These are phyloP conservation scores for Sporormia fimetaria DNA, from an alignment of 495 filamentous ascomycete genomes.

Conservation along the genomic window DNA sequence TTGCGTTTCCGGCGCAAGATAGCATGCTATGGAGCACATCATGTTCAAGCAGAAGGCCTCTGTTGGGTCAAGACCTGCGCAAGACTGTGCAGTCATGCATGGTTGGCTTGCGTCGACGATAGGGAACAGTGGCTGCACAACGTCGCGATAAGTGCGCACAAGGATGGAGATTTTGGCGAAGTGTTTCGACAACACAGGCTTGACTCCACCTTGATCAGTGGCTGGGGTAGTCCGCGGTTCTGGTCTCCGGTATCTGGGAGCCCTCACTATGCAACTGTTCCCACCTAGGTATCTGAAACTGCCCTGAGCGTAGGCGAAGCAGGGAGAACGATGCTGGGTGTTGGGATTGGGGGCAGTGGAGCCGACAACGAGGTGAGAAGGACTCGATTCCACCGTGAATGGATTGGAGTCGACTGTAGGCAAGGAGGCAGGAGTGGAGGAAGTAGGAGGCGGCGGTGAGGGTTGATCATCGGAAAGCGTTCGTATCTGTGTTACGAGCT, in stretches of 20 bases:
- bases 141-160: conserved; percentile 5
- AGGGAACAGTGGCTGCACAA: conserved; percentile 15
- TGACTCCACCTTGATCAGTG: conserved; percentile 4
- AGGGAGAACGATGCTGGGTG: too few species aligned
- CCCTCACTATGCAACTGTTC: conserved; percentile 13
- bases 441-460: too few species aligned
- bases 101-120: conserved; percentile 8
- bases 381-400: conserved; percentile 6
- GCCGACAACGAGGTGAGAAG: too few species aligned
- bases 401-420: too few species aligned
- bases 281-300: conserved; percentile 16
- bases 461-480: too few species aligned
- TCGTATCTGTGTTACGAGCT: too few species aligned
- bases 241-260: conserved; percentile 2
- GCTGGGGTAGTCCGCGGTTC: not conserved
- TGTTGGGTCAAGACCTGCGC: not conserved
- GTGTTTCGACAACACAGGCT: conserved; percentile 1
- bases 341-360: not conserved
- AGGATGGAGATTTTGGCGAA: conserved; percentile 6
- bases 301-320: conserved; percentile 14
- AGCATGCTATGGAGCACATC: conserved; percentile 17
- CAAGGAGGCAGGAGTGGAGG: too few species aligned
- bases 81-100: conserved; percentile 4
- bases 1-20: conserved; percentile 3
- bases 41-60: conserved; percentile 16